A percentile compares a stretch with the other conserved stretches of the same genome.
These are phyloP conservation scores for Coemansia sp. DNA, from an alignment of 371 early-diverging fungal genomes.

Conservation along the genomic window DNA sequence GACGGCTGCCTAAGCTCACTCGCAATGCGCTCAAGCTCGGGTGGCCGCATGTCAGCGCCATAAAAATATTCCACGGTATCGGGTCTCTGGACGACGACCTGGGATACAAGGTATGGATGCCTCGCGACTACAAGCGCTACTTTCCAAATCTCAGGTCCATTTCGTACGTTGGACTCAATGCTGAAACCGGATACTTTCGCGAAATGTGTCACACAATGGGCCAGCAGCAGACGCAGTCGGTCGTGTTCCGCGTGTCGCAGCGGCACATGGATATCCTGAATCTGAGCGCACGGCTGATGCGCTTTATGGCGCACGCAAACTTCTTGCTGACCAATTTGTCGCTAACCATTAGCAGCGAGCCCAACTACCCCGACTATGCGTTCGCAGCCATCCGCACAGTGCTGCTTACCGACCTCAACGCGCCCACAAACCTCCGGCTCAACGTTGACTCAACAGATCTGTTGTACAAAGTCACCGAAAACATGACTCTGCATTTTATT, in stretches of 20 bases:
- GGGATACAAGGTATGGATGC: slow-evolving; percentile 51
- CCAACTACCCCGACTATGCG: slow-evolving; percentile 42
- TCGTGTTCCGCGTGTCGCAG: slow-evolving; percentile 47
- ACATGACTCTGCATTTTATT: slow-evolving; percentile 42
- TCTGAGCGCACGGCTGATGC: slow-evolving; percentile 48
- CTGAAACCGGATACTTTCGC: slow-evolving; percentile 40
- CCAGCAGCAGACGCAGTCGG: slow-evolving; percentile 32
- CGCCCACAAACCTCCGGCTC: slow-evolving; percentile 42
- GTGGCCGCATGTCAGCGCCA: slow-evolving; percentile 45
- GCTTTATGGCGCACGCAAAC: slow-evolving; percentile 51
- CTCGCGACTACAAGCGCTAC: slow-evolving; percentile 46
- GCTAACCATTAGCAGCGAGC: slow-evolving; percentile 41
- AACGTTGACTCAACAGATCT: slow-evolving; percentile 49
- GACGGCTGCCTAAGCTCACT: slow-evolving; percentile 30
- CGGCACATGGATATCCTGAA: slow-evolving; percentile 44
- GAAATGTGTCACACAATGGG: slow-evolving; percentile 51
- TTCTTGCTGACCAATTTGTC: slow-evolving; percentile 39
- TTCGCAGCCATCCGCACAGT: slow-evolving; percentile 47
- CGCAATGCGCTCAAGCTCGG: slow-evolving; percentile 50
- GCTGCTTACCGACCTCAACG: slow-evolving; percentile 46
- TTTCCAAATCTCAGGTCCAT: slow-evolving; percentile 41
- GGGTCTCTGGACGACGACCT: slow-evolving; percentile 38
- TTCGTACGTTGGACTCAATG: slow-evolving; percentile 41
- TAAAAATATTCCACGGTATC: slow-evolving; percentile 40
- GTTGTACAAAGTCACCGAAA: slow-evolving; percentile 49